Percentiles rank a stretch among this genome's conserved stretches.
These are phyloP conservation scores for Harringtonia lauricola DNA, from an alignment of 2,329 filamentous ascomycete species.

Conservation along the genomic window DNA sequence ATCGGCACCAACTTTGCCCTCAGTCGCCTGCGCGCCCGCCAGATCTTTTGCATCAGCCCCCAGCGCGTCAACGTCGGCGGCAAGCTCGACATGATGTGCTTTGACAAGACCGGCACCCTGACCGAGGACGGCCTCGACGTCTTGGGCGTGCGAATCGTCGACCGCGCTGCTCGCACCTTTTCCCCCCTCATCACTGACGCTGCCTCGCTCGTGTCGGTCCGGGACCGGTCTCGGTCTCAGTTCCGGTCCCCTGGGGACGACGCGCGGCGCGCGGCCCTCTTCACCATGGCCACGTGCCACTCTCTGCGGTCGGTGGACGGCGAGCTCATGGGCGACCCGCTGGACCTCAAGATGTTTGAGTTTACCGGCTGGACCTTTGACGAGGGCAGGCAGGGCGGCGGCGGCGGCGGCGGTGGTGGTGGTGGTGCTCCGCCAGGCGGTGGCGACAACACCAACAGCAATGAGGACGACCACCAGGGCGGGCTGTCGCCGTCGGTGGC, in stretches of 20 bases:
- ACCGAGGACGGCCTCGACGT: conserved; percentile 96
- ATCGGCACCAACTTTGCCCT: conserved; percentile 96
- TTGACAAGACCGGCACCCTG: conserved; percentile 97
- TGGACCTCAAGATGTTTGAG: conserved; percentile 98
- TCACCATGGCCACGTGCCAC: conserved; percentile 96
- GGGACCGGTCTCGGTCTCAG: not conserved
- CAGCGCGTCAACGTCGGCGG: conserved; percentile 95
- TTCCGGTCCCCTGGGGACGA: conserved; percentile 14
- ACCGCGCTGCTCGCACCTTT: conserved; percentile 51
- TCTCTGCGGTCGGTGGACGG: conserved; percentile 78
- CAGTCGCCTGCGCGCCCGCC: conserved; percentile 70
- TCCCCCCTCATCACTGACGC: conserved; percentile 64
- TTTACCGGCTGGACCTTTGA: conserved; percentile 91
- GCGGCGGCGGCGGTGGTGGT: conserved; percentile 25
- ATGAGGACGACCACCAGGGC: conserved; percentile 20
- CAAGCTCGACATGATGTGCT: conserved; percentile 92
- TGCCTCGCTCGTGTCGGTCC: conserved; percentile 7
- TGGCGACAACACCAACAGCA: not conserved
- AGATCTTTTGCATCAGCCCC: conserved; percentile 96
- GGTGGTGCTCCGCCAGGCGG: conserved; percentile 15
- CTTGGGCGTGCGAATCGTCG: conserved; percentile 72
- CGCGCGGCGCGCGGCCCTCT: conserved; percentile 52
- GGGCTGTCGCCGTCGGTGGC: conserved; percentile 82
- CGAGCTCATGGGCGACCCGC: conserved; percentile 82
- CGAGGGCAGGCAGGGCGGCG: conserved; percentile 58